Base-by-base conservation (phyloP, 306 rosid genomes). In the Albizia julibrissin region DNA sequence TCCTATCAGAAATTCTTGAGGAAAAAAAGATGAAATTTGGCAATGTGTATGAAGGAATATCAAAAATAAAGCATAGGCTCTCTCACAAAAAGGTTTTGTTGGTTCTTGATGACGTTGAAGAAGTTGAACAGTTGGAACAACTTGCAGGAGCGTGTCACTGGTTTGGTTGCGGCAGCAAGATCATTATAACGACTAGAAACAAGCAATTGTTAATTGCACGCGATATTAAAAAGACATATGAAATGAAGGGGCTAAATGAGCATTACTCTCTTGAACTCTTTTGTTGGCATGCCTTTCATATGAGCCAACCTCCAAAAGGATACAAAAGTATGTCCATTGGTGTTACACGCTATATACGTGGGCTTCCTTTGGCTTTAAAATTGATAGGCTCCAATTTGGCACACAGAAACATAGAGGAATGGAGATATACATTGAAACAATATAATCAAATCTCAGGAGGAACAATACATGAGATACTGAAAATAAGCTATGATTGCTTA, bases 171-270 rank as follows among this genome's bases (percentile, higher is more conserved):
- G 76, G 76, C 2, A 72, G 76, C 24, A 72, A 15, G 3, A 15
- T 72, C 10, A 72, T 72, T 26, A 46, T 72, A 44, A 72, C 76
- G 26, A 43, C 76, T 12, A 72, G 76, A n/a, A 52, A 72, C 9
- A 72, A 44, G 26, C 40, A 44, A 11, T 16, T 72, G 37, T 6
- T 46, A 14, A 13, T 5, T 5, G 76, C 21, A 5, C 12, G 27
- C 18, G 0, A 10, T 22, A 11, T 72, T 10, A 16, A 69, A n/a
- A 42, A 42, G 5, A 39, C 3, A 10, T n/a, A 42, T 69, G 54
- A 69, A 24, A 40, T 75, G 79, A 14, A 22, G 40, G 8, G 2
- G 69, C 40, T 75, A 24, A 24, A 59, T 39, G 6, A 39, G 10
- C 22, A 13, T 8, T 24, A 75, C 2, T 26, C 79, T 22, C 52